phyloP scores from a whole-genome alignment of 2,329 filamentous ascomycete genomes.

The Exophiala oligosperma region DNA sequence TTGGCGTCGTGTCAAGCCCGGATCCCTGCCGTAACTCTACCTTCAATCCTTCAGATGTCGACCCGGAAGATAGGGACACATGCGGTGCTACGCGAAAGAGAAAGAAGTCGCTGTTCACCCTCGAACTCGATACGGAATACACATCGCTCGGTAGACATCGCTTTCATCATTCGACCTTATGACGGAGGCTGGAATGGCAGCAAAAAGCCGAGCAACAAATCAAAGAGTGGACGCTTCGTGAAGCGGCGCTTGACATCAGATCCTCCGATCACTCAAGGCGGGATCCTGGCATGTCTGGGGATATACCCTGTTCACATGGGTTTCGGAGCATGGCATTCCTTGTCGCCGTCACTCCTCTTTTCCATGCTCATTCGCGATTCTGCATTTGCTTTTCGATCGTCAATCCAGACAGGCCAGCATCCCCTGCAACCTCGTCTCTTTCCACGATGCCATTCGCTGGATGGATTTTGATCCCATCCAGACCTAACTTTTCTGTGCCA shows the following conservation, averaged over 20 bases:
- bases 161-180: background rate
- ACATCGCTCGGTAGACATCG: too few species aligned
- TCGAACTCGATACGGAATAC: too few species aligned
- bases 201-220: background rate
- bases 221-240: background rate
- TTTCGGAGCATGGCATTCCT: slow-evolving; percentile 11
- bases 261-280: slow-evolving; percentile 1
- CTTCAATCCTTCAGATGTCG: too few species aligned
- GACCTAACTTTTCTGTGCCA: slow-evolving; percentile 15
- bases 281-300: slow-evolving; percentile 11
- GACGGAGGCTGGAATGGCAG: background rate
- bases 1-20: slow-evolving; percentile 2
- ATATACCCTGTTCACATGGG: slow-evolving; percentile 5
- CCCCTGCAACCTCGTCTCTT: background rate
- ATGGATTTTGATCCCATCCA: background rate
- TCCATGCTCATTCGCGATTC: slow-evolving; percentile 16
- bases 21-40: slow-evolving; percentile 1
- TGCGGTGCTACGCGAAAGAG: background rate
- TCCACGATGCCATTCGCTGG: slow-evolving; percentile 8
- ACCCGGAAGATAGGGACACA: background rate
- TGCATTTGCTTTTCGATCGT: slow-evolving; percentile 9
- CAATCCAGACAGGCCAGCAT: slow-evolving; percentile 1
- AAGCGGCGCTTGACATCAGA: slow-evolving; percentile 9
- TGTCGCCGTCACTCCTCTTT: slow-evolving; percentile 6
- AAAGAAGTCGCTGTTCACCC: background rate